A percentile compares a stretch with the other conserved stretches of the same genome.
These are phyloP conservation scores for Martensiomyces pterosporus DNA, from an alignment of 192 early-diverging fungal genomes.

Conservation along the genomic window DNA sequence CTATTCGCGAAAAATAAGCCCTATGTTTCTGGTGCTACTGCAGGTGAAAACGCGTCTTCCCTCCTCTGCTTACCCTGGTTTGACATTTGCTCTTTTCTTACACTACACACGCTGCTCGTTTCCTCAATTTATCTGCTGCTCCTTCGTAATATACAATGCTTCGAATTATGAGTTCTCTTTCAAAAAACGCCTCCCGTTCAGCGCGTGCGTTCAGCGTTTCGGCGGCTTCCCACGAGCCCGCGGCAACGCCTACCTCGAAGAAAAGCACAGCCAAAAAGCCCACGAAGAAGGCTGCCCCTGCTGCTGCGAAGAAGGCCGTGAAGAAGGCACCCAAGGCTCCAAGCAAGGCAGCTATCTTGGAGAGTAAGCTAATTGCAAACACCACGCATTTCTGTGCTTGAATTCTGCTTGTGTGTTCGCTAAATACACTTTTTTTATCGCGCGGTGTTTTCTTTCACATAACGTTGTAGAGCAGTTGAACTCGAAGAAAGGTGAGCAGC, in stretches of 20 bases:
- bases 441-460: not conserved
- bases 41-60: too few relatives aligned
- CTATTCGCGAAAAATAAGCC: too few relatives aligned
- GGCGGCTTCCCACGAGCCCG: not conserved
- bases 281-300: constrained; percentile 3
- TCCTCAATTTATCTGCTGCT: too few relatives aligned
- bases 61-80: too few relatives aligned
- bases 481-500: constrained; percentile 6
- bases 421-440: not conserved
- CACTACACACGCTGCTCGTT: too few relatives aligned
- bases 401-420: too few relatives aligned
- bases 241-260: not conserved
- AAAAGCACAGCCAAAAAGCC: constrained; percentile 10
- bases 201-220: not conserved
- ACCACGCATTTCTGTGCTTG: not conserved
- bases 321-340: constrained; percentile 16
- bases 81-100: too few relatives aligned
- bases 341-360: not conserved
- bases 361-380: constrained; percentile 15
- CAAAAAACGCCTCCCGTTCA: too few relatives aligned
- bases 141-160: too few relatives aligned
- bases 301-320: not conserved
- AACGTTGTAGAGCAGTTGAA: constrained; percentile 10
- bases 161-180: too few relatives aligned
- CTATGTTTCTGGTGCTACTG: too few relatives aligned